These are phyloP conservation scores for Cladosporium sphaerospermum DNA, from an alignment of 2,329 filamentous ascomycete species.

Conservation along the genomic window DNA sequence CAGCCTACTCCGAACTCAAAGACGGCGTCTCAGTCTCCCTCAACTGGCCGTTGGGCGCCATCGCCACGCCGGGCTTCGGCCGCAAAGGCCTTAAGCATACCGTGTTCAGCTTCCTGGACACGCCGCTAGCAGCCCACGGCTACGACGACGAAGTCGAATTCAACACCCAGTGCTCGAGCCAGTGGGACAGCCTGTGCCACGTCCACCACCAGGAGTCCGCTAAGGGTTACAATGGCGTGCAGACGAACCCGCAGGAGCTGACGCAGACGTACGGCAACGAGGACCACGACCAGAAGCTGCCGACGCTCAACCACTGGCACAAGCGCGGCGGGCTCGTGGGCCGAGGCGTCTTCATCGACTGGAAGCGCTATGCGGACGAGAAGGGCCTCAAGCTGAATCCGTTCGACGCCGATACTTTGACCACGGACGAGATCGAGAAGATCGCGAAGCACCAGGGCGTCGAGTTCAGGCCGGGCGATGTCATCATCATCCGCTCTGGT, in stretches of 20 bases:
- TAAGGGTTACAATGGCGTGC: constrained; percentile 46
- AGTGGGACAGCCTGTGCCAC: constrained; percentile 44
- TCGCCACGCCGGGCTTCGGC: constrained; percentile 33
- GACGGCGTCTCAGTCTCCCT: constrained; percentile 38
- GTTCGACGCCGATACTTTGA: constrained; percentile 43
- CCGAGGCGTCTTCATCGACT: constrained; percentile 54
- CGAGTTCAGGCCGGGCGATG: constrained; percentile 45
- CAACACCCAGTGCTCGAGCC: constrained; percentile 41
- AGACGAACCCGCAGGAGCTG: constrained; percentile 27
- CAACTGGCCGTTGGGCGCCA: constrained; percentile 33
- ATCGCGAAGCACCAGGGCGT: constrained; percentile 41
- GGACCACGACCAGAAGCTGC: constrained; percentile 24
- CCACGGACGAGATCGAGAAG: constrained; percentile 37
- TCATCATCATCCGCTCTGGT: constrained; percentile 52
- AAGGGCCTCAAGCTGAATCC: constrained; percentile 53
- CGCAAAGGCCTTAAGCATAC: constrained; percentile 32
- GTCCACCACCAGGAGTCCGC: constrained; percentile 35
- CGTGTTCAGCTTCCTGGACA: constrained; percentile 29
- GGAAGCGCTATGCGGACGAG: constrained; percentile 50
- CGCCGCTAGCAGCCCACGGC: constrained; percentile 29
- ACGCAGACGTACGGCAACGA: constrained; percentile 24
- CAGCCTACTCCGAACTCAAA: constrained; percentile 37
- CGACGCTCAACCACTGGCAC: constrained; percentile 43
- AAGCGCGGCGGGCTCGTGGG: constrained; percentile 47
- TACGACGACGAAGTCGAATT: constrained; percentile 43